Base-by-base conservation (phyloP, 345 rosid species). In the Lepidium aucheri region DNA sequence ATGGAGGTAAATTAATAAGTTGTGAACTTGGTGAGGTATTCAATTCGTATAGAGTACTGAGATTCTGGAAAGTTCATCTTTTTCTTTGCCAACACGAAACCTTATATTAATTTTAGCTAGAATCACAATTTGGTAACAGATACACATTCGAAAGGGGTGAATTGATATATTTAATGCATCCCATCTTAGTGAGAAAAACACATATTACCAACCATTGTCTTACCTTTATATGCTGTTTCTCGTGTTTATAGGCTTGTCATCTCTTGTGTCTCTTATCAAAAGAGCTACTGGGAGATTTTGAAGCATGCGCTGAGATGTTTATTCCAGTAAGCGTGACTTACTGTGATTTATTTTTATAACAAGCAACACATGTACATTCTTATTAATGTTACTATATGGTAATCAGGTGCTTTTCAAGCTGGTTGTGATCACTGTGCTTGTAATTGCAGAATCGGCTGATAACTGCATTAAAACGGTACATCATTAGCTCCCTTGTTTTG, bases 381-480 rank as follows among this genome's bases (percentile, higher is more conserved):
- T 67, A 41, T 74, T 79, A 71, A 77, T 68, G 65, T 60, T 66
- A 53, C 69, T 65, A 55, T 64, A 74, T 84, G 78, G 73, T 84
- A 60, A 81, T 79, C 93, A 94, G 99, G 97, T 88, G 61, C 97
- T 94, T 81, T 94, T 94, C 91, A 94, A 94, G 96, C 82, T 94
- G 72, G 99, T 94, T 75, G 99, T 94, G 86, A 94, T 94, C 58
- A 94, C 99, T 77, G 99, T 90, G 63, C 99, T 94, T 80, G 99
- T 94, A 72, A 94, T 94, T 84, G 95, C 95, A 75, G 99, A 94
- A 78, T 94, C 99, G 67, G 93, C 99, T 1, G 99, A 94, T 78
- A 94, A 79, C 84, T 94, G 99, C 86, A 88, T 94, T 76, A 94
- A 94, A 77, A 94, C 96, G 80, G 97, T 90, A 80, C 71, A 55